Conservation (phyloP, 192 early-diverging fungal species). For the Coemansia sp. region DNA sequence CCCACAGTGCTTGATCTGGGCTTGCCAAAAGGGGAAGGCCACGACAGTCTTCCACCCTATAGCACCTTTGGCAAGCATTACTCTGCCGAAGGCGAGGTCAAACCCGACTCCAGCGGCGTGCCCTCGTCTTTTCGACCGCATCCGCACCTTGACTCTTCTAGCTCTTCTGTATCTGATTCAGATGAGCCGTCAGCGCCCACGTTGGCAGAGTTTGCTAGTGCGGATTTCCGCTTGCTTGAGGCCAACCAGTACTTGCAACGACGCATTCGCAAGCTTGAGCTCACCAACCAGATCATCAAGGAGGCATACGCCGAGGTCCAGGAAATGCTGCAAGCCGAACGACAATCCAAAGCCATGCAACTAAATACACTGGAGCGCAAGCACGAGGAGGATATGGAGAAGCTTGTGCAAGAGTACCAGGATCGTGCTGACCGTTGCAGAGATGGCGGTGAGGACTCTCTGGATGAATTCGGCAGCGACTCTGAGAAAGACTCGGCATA, state of each 20-base stretch:
- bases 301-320: slow-evolving; percentile 48
- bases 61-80: too few relatives aligned
- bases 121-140: background rate
- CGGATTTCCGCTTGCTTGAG: slow-evolving; percentile 7
- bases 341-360: slow-evolving; percentile 33
- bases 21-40: too few relatives aligned
- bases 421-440: slow-evolving; percentile 11
- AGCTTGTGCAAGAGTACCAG: slow-evolving; percentile 22
- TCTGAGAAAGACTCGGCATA: slow-evolving; percentile 18
- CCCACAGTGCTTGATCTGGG: too few relatives aligned
- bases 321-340: slow-evolving; percentile 44
- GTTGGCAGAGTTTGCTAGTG: slow-evolving; percentile 1
- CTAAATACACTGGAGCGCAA: slow-evolving; percentile 22
- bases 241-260: slow-evolving; percentile 37
- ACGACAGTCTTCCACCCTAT: background rate
- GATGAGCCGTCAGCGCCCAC: slow-evolving; percentile 3
- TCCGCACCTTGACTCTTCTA: background rate
- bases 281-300: slow-evolving; percentile 45
- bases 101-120: too few relatives aligned
- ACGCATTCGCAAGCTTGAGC: slow-evolving; percentile 49
- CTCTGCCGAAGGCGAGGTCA: too few relatives aligned
- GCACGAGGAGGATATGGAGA: slow-evolving; percentile 39
- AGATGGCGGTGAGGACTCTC: slow-evolving; percentile 9
- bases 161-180: background rate
- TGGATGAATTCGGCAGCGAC: slow-evolving; percentile 8